Conservation (phyloP, 2,329 filamentous ascomycete genomes). For the Clonostachys byssicola region DNA sequence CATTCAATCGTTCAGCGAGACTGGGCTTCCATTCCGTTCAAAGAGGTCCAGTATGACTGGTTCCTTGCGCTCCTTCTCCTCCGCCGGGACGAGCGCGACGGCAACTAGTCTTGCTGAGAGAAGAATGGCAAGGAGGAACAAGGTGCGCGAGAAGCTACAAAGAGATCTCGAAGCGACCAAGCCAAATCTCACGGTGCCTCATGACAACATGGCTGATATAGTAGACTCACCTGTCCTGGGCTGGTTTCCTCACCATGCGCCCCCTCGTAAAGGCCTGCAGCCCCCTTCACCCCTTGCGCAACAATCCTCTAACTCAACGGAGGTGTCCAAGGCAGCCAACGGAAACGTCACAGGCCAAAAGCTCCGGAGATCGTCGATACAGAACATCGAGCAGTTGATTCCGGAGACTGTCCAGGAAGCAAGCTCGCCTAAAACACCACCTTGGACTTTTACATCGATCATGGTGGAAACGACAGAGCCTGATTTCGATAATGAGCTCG, state of each 20-base stretch:
- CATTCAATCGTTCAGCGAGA: background rate
- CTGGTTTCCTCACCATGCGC: constrained; percentile 1
- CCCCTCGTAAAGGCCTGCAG: background rate
- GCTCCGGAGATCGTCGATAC: background rate
- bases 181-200: background rate
- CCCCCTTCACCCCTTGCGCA: background rate
- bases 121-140: constrained; percentile 1
- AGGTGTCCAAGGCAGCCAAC: background rate
- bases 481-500: background rate
- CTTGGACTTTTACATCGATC: background rate
- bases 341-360: background rate
- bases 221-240: constrained; percentile 4
- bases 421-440: background rate
- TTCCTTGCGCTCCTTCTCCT: background rate
- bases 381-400: background rate
- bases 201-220: background rate
- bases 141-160: constrained; percentile 3
- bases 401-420: constrained; percentile 3
- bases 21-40: too few relatives aligned
- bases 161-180: constrained; percentile 2
- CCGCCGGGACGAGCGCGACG: background rate
- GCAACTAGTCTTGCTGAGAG: background rate
- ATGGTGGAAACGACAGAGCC: background rate
- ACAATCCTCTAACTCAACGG: background rate
- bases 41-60: too few relatives aligned